phyloP scores from a whole-genome alignment of 2,329 filamentous ascomycete genomes.

The Pyricularia pennisetigena region DNA sequence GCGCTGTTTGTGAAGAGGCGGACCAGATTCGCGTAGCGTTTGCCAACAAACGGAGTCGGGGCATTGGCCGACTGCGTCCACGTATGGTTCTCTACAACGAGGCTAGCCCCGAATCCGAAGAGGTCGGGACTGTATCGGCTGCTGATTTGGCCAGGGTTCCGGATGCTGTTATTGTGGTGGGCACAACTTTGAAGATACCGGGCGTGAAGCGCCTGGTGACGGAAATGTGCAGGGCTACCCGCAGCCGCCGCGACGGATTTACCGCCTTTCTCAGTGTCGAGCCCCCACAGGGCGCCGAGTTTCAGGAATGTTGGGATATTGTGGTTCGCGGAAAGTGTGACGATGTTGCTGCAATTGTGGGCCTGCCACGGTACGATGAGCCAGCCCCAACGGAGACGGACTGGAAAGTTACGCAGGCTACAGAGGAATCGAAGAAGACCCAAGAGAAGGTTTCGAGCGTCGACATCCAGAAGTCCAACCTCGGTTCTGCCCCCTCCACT shows the following conservation, averaged over 20 bases:
- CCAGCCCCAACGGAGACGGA: constrained; percentile 31
- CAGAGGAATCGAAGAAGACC: neutral
- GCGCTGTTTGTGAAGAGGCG: constrained; percentile 60
- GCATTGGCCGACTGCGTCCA: constrained; percentile 79
- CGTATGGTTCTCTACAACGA: constrained; percentile 97
- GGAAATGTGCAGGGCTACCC: constrained; percentile 82
- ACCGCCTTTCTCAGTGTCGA: constrained; percentile 95
- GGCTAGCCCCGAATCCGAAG: constrained; percentile 90
- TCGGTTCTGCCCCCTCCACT: constrained; percentile 5
- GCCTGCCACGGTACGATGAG: constrained; percentile 47
- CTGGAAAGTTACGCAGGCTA: constrained; percentile 16
- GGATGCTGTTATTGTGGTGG: constrained; percentile 88
- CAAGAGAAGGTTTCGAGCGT: neutral
- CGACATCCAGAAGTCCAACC: neutral
- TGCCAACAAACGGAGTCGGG: constrained; percentile 84
- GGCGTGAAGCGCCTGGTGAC: constrained; percentile 83
- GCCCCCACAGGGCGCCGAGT: constrained; percentile 71
- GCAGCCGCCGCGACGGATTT: constrained; percentile 71
- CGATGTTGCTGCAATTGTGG: constrained; percentile 67
- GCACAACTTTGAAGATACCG: constrained; percentile 90
- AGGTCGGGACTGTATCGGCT: constrained; percentile 82
- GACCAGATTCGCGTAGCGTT: constrained; percentile 67
- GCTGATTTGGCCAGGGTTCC: constrained; percentile 79
- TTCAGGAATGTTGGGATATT: constrained; percentile 89
- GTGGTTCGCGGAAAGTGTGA: constrained; percentile 83